Evolutionary conservation across 306 rosid genomes (phyloP).

Genomic region (Urtica urens): DNA sequence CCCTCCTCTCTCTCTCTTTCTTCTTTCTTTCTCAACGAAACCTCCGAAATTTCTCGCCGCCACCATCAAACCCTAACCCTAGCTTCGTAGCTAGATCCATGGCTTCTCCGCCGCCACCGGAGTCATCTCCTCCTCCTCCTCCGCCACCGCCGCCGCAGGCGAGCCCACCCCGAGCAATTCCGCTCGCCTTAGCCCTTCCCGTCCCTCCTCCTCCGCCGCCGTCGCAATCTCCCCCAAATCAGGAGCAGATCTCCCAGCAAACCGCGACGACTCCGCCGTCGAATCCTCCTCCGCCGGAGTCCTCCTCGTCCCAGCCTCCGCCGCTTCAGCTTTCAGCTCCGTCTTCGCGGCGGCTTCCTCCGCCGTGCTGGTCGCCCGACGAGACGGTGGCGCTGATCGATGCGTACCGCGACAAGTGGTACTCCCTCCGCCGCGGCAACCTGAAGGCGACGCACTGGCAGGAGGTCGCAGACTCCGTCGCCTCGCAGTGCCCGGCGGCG

Average conservation of each 20-base stretch:
- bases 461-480: constrained; percentile 72
- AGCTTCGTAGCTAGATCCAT: constrained; percentile 1
- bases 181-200: constrained; percentile 30
- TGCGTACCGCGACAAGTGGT: constrained; percentile 81
- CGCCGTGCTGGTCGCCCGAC: constrained; percentile 88
- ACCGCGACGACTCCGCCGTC: constrained; percentile 22
- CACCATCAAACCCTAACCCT: constrained; percentile 22
- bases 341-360: constrained; percentile 70
- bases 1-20: not conserved
- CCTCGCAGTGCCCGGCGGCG: constrained; percentile 49
- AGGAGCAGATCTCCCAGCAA: no score
- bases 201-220: constrained; percentile 13
- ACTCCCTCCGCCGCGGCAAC: constrained; percentile 80
- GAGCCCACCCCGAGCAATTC: constrained; percentile 29
- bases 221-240: constrained; percentile 23
- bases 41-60: constrained; percentile 23
- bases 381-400: constrained; percentile 85
- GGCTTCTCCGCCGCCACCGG: constrained; percentile 42
- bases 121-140: constrained; percentile 16
- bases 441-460: constrained; percentile 95
- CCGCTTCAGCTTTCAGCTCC: constrained; percentile 19
- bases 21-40: no score
- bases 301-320: not conserved
- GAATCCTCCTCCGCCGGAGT: not conserved
- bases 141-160: constrained; percentile 26